Conservation (phyloP, 352 stramenopile genomes). For the Phytophthora capsici region DNA sequence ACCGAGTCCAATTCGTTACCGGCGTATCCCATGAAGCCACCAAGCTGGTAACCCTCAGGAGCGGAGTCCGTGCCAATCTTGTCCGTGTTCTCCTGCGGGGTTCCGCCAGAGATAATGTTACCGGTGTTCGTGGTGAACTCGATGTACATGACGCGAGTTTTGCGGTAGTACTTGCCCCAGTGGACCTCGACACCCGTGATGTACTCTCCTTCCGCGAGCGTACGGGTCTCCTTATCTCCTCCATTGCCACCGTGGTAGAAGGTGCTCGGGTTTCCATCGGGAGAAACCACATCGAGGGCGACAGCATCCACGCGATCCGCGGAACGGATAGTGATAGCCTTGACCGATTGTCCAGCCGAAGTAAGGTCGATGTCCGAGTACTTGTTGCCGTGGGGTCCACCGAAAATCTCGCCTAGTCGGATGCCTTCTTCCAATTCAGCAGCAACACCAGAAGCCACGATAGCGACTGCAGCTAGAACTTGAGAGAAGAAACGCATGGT, state of each 20-base stretch:
- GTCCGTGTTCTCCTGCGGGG: not conserved
- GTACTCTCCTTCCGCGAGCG: not conserved
- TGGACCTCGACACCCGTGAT: not conserved
- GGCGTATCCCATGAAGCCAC: not conserved
- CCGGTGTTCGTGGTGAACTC: conserved; percentile 3
- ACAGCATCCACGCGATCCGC: not conserved
- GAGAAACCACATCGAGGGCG: not conserved
- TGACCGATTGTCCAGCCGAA: not conserved
- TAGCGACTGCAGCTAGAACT: not conserved
- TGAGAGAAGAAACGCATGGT: not conserved
- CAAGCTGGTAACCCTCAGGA: not conserved
- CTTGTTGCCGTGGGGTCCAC: not conserved
- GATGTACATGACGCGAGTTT: conserved; percentile 3
- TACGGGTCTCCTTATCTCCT: not conserved
- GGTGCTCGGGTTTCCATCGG: not conserved
- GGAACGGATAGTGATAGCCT: not conserved
- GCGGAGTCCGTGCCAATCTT: not conserved
- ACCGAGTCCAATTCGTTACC: not conserved
- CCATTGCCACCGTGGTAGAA: not conserved
- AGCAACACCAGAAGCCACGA: not conserved
- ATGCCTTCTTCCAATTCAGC: not conserved
- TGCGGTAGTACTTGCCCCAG: not conserved
- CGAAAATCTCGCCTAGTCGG: not conserved
- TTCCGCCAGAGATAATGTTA: not conserved
- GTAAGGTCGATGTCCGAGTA: not conserved